Evolutionary conservation across 768 basidiomycete species (phyloP).

Genomic region (Candolleomyces aberdarensis): DNA sequence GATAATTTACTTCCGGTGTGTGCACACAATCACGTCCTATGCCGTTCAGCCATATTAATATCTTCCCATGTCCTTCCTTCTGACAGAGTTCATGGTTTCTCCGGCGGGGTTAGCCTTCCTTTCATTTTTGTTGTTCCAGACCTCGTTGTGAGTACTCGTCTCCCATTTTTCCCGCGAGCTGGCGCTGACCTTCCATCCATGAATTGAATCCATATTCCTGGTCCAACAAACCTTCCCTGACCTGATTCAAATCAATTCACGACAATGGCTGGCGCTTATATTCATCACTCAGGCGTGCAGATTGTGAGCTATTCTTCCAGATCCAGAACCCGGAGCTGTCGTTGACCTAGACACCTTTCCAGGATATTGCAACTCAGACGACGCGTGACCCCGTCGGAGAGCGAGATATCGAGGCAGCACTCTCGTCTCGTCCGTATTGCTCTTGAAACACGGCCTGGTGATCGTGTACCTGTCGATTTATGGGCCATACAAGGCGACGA

Average conservation of each 20-base stretch:
- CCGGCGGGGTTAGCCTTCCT: conserved; percentile 31
- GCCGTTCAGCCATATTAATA: neutral
- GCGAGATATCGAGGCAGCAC: conserved; percentile 21
- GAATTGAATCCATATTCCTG: no score
- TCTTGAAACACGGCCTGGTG: neutral
- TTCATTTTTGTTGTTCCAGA: conserved; percentile 36
- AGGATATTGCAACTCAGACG: conserved; percentile 38
- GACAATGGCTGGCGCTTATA: neutral
- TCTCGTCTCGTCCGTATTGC: conserved; percentile 12
- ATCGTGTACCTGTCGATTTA: neutral
- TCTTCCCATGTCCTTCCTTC: neutral
- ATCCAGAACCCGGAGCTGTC: neutral
- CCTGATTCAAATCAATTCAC: neutral
- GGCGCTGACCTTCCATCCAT: neutral
- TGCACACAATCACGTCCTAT: neutral
- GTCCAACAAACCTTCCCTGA: neutral
- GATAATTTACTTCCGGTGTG: conserved; percentile 32
- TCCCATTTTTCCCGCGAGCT: neutral
- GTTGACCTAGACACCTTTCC: neutral
- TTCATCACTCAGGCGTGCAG: conserved; percentile 29
- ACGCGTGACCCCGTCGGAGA: conserved; percentile 28
- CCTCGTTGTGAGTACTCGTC: conserved; percentile 26
- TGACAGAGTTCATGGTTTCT: conserved; percentile 21
- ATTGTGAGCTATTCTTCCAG: conserved; percentile 20
- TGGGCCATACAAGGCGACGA: neutral